Conservation (phyloP, 805 yeast genomes). For the Metschnikowia amazonensis region DNA sequence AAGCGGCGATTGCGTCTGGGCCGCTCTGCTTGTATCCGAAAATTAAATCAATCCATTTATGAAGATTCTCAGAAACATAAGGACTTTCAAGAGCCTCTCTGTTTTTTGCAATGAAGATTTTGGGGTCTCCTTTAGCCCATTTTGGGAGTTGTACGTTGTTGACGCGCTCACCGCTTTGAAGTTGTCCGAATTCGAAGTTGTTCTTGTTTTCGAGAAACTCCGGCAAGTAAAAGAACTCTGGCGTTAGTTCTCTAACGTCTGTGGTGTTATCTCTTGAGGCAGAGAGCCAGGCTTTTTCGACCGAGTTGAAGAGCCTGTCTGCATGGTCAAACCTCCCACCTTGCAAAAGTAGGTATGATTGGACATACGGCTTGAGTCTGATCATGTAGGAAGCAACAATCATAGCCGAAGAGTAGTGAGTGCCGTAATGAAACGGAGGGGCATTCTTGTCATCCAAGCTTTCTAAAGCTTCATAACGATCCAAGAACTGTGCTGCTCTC, state of each 20-base stretch:
- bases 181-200: slow-evolving; percentile 62
- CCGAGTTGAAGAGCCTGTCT: slow-evolving; percentile 71
- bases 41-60: slow-evolving; percentile 80
- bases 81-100: slow-evolving; percentile 82
- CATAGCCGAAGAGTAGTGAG: slow-evolving; percentile 93
- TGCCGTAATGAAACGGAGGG: slow-evolving; percentile 88
- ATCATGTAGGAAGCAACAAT: slow-evolving; percentile 79
- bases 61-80: slow-evolving; percentile 70
- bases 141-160: slow-evolving; percentile 69
- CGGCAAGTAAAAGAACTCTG: slow-evolving; percentile 81
- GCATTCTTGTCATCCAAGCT: slow-evolving; percentile 55
- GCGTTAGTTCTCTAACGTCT: slow-evolving; percentile 83
- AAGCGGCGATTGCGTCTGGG: slow-evolving; percentile 55
- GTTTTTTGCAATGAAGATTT: slow-evolving; percentile 66
- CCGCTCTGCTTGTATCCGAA: slow-evolving; percentile 84
- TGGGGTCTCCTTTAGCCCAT: slow-evolving; percentile 81
- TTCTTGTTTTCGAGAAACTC: slow-evolving; percentile 70
- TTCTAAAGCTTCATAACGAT: slow-evolving; percentile 66
- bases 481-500: slow-evolving; percentile 61
- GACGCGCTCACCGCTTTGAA: slow-evolving; percentile 59
- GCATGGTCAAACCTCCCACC: slow-evolving; percentile 91
- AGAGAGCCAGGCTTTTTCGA: slow-evolving; percentile 76
- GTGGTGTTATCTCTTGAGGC: slow-evolving; percentile 78
- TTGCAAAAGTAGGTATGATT: slow-evolving; percentile 71
- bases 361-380: slow-evolving; percentile 75